These are phyloP conservation scores for Nadsonia starkeyi-henricii DNA, from an alignment of 1,139 yeast species.

Conservation along the genomic window DNA sequence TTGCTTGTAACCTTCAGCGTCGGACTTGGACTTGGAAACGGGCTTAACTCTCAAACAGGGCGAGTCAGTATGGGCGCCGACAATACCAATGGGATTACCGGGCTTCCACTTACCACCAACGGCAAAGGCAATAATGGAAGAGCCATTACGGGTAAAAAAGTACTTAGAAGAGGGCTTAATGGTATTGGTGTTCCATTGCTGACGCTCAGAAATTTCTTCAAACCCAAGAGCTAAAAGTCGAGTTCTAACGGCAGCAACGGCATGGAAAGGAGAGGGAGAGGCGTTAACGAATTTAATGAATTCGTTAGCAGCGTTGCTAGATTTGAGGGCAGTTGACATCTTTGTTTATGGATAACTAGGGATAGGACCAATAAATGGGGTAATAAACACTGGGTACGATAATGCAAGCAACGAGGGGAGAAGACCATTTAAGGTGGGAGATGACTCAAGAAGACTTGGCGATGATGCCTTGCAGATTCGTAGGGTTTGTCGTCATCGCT, in stretches of 20 bases:
- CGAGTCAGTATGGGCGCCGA: conserved; percentile 93
- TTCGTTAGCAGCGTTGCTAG: conserved; percentile 22
- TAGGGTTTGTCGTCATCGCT: too few species aligned
- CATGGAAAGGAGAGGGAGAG: conserved; percentile 94
- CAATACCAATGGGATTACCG: conserved; percentile 77
- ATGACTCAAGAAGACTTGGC: too few species aligned
- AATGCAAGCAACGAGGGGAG: too few species aligned
- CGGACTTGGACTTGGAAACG: conserved; percentile 41
- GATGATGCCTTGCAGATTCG: too few species aligned
- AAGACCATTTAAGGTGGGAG: too few species aligned
- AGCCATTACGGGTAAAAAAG: conserved; percentile 48
- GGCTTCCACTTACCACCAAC: conserved; percentile 60
- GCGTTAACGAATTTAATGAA: conserved; percentile 68
- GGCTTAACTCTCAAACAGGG: conserved; percentile 90
- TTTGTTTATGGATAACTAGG: too few species aligned
- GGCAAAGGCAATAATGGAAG: conserved; percentile 78
- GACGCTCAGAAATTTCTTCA: conserved; percentile 56
- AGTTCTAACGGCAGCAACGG: conserved; percentile 51
- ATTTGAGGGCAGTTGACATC: conserved; percentile 1
- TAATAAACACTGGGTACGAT: too few species aligned
- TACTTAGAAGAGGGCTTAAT: conserved; percentile 51
- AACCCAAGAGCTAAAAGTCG: conserved; percentile 51
- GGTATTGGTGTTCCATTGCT: conserved; percentile 46
- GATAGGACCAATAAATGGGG: too few species aligned
- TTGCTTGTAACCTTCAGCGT: conserved; percentile 54